Conservation (phyloP, 768 basidiomycete genomes). For the Lactarius pseudohatsudake region DNA sequence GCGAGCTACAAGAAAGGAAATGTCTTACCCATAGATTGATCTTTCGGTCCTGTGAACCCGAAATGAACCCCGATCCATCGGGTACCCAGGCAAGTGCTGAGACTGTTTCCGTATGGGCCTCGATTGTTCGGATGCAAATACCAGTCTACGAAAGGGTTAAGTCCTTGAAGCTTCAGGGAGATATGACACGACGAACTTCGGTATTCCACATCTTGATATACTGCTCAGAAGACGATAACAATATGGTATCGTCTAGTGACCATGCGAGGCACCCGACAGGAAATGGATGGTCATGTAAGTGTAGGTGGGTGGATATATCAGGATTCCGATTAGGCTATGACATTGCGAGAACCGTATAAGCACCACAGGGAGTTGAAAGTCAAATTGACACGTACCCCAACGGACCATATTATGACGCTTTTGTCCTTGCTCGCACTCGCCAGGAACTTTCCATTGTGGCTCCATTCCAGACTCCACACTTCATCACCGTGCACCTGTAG, state of each 20-base stretch:
- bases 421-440: constrained; percentile 89
- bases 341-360: constrained; percentile 8
- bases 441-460: constrained; percentile 78
- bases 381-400: constrained; percentile 59
- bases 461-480: constrained; percentile 97
- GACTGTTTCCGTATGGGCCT: constrained; percentile 78
- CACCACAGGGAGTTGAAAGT: constrained; percentile 8
- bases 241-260: constrained; percentile 84
- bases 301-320: constrained; percentile 59
- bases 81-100: constrained; percentile 87
- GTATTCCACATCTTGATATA: constrained; percentile 88
- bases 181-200: constrained; percentile 50
- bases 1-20: constrained; percentile 16
- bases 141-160: constrained; percentile 56
- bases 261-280: constrained; percentile 83
- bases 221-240: constrained; percentile 82
- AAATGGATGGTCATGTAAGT: constrained; percentile 77
- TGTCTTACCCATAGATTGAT: constrained; percentile 77
- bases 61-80: constrained; percentile 87
- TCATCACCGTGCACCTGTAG: constrained; percentile 87
- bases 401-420: constrained; percentile 85
- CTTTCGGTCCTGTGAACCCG: constrained; percentile 82
- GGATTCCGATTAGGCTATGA: constrained; percentile 33
- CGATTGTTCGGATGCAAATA: constrained; percentile 60
- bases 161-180: constrained; percentile 24